Evolutionary conservation across 495 filamentous ascomycete species (phyloP).

Genomic region (Xylaria grammica): DNA sequence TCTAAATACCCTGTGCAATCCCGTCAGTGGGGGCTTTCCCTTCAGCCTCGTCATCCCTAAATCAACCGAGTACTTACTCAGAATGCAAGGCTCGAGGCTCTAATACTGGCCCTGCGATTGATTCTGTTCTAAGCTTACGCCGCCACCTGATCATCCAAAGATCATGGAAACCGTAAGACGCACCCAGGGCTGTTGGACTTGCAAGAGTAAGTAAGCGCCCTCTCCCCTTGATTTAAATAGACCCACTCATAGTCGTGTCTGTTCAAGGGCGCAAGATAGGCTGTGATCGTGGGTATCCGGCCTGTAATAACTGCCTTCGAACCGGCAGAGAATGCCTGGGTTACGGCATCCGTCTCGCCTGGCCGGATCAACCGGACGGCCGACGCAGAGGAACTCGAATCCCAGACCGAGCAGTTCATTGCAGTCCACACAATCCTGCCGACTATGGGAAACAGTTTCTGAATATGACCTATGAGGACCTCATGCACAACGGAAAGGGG

Average conservation of each 20-base stretch:
- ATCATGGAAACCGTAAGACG: slow-evolving; percentile 41
- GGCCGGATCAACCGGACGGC: slow-evolving; percentile 44
- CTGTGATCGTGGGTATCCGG: slow-evolving; percentile 45
- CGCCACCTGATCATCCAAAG: slow-evolving; percentile 15
- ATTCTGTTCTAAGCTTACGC: slow-evolving; percentile 20
- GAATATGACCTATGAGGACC: slow-evolving; percentile 37
- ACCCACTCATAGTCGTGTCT: slow-evolving; percentile 13
- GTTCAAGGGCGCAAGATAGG: slow-evolving; percentile 43
- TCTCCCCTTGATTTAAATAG: slow-evolving; percentile 1
- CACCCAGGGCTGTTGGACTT: slow-evolving; percentile 45
- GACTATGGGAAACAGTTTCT: slow-evolving; percentile 39
- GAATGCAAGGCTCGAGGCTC: slow-evolving; percentile 39
- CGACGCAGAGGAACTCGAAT: slow-evolving; percentile 38
- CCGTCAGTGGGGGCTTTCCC: slow-evolving; percentile 28
- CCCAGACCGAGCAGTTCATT: slow-evolving; percentile 34
- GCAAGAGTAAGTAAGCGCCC: slow-evolving; percentile 39
- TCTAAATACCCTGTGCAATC: slow-evolving; percentile 26
- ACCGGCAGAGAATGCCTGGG: slow-evolving; percentile 43
- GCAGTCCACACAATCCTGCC: slow-evolving; percentile 31
- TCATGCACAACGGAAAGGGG: slow-evolving; percentile 35
- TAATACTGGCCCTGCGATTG: slow-evolving; percentile 10
- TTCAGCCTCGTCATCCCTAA: slow-evolving; percentile 37
- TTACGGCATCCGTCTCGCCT: slow-evolving; percentile 45
- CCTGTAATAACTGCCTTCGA: slow-evolving; percentile 46
- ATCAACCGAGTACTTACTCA: slow-evolving; percentile 32